Base-by-base conservation (phyloP, 345 rosid species). In the Euphorbia lathyris region DNA sequence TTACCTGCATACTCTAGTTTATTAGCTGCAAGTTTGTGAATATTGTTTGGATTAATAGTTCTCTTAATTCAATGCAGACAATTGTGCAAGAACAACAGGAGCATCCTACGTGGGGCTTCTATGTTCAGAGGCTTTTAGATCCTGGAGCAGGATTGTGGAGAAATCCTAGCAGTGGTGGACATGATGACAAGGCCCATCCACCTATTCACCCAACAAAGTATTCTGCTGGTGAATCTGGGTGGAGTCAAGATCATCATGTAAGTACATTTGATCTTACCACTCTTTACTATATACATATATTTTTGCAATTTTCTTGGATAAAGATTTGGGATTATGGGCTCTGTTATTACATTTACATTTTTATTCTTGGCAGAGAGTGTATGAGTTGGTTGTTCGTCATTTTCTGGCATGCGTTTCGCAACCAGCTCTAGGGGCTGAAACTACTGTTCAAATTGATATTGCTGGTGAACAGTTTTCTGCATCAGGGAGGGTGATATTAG, bases 121-220 rank as follows among this genome's bases (percentile, higher is more conserved):
- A 94, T 82, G 96, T 96, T 66, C 96, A 86, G 72, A 80, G 87
- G 56, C 78, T 94, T 75, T 72, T 92, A 66, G 95, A 91, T 65
- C 88, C 92, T 56, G 90, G 74, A 80, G 75, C 84, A 64, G 88
- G 89, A 27, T 91, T 94, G 27, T 94, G 99, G 99, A 88, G 93
- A 86, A 91, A 87, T 79, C 99, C 99, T 65, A 74, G 93, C 71
- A 85, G 76, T 76, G 99, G 97, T 75, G 99, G 99, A 60, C 99
- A 88, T 76, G 99, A 94, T 73, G 99, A 94, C 83, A 91, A 94
- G 81, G 99, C 99, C 51, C 99, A 94, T 73, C 99, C 99, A 65
- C 99, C 99, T 65, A 94, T 94, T 69, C 99, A 94, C 69, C 99
- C 99, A 7, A 91, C 99, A 64, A 94, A 91, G 71, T 94, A 83